phyloP scores from a whole-genome alignment of 1,284 basidiomycete genomes.

The Irpex lacteus region DNA sequence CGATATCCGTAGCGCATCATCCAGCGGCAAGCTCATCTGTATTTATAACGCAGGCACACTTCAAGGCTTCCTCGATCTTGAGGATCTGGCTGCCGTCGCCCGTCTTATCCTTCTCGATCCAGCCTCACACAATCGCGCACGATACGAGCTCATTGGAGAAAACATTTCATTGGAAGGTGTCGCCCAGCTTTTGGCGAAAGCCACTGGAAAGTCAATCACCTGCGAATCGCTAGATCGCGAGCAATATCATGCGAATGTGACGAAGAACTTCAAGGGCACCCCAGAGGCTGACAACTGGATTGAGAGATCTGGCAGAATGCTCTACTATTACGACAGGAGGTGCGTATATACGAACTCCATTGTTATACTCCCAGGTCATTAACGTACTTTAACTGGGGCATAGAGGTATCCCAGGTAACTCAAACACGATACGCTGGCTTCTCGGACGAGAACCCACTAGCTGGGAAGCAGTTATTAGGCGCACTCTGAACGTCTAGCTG shows the following conservation, averaged over 20 bases:
- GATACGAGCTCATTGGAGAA: conserved; percentile 32
- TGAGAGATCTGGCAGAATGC: conserved; percentile 28
- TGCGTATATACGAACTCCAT: conserved; percentile 10
- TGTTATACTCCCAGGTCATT: conserved; percentile 16
- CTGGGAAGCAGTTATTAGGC: conserved; percentile 18
- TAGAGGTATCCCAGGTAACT: conserved; percentile 30
- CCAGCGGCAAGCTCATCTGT: conserved; percentile 17
- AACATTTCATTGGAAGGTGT: conserved; percentile 29
- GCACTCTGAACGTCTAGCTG: conserved; percentile 12
- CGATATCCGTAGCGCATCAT: conserved; percentile 18
- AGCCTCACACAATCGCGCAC: conserved; percentile 26
- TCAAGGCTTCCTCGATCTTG: conserved; percentile 33
- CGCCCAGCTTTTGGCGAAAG: conserved; percentile 19
- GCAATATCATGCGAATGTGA: neutral
- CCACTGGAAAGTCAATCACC: conserved; percentile 10
- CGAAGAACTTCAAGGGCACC: neutral
- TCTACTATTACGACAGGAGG: conserved; percentile 32
- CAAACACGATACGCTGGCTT: conserved; percentile 30
- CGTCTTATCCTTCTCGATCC: conserved; percentile 27
- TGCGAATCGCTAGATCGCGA: neutral
- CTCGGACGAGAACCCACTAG: conserved; percentile 30
- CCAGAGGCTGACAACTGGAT: conserved; percentile 15
- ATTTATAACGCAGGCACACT: conserved; percentile 22
- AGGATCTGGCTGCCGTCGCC: conserved; percentile 27
- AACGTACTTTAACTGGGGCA: neutral